A percentile compares a stretch with the other conserved stretches of the same genome.
These are phyloP conservation scores for Podaxis sp. DNA, from an alignment of 768 basidiomycete genomes.

Conservation along the genomic window DNA sequence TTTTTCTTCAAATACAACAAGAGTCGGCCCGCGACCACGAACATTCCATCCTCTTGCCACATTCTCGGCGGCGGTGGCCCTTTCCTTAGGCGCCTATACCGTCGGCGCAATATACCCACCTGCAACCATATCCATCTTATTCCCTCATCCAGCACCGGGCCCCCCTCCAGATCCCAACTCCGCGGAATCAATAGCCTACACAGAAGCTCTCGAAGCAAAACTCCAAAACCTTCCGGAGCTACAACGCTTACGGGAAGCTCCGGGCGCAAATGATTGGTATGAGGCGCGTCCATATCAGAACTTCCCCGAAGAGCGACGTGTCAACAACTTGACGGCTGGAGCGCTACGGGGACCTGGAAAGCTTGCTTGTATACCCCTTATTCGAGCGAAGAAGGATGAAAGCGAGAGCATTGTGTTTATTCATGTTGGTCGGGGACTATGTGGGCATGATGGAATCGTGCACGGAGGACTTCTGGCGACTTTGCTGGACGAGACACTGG, in stretches of 20 bases:
- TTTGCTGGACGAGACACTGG: constrained; percentile 82
- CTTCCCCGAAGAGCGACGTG: constrained; percentile 69
- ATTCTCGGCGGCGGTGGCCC: background rate
- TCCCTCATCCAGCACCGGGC: constrained; percentile 75
- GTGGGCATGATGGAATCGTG: constrained; percentile 92
- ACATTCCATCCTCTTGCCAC: background rate
- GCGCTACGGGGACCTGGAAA: constrained; percentile 86
- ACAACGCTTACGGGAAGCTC: constrained; percentile 40
- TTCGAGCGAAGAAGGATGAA: constrained; percentile 75
- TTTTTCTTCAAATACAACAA: constrained; percentile 6
- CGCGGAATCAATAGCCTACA: constrained; percentile 56
- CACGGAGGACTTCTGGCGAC: constrained; percentile 94
- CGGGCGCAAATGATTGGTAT: constrained; percentile 66
- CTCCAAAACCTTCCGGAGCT: constrained; percentile 70
- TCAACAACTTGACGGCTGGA: constrained; percentile 84
- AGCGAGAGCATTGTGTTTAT: constrained; percentile 67
- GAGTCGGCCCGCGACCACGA: background rate
- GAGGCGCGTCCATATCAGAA: constrained; percentile 72
- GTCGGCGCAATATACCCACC: constrained; percentile 75
- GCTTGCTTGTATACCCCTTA: constrained; percentile 77
- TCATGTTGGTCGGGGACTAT: constrained; percentile 84
- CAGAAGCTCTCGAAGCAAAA: constrained; percentile 59
- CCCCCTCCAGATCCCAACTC: constrained; percentile 56
- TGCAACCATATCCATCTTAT: constrained; percentile 60
- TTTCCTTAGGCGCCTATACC: constrained; percentile 20